Evolutionary conservation across 2,329 filamentous ascomycete genomes (phyloP).

Genomic region (Trichoderma koningii): DNA sequence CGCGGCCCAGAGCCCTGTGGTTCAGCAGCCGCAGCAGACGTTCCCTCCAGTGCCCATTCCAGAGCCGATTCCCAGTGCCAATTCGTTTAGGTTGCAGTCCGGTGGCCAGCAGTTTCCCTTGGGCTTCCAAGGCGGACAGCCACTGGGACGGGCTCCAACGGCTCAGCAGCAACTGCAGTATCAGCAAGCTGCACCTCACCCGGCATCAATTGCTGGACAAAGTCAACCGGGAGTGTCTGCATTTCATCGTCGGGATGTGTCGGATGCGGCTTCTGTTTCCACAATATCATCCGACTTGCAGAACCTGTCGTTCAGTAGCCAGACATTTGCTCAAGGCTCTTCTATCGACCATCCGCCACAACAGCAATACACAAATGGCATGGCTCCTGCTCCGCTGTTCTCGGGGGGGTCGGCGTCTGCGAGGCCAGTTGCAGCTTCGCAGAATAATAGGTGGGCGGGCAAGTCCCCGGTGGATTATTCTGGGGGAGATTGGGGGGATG

Average conservation of each 20-base stretch:
- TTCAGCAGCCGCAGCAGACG: slow-evolving; percentile 11
- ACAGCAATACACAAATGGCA: slow-evolving; percentile 1
- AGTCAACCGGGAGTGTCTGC: not conserved
- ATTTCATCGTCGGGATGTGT: slow-evolving; percentile 3
- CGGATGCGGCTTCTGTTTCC: slow-evolving; percentile 5
- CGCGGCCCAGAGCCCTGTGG: slow-evolving; percentile 11
- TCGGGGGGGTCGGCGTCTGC: not conserved
- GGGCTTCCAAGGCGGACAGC: slow-evolving; percentile 25
- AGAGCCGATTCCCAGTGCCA: not conserved
- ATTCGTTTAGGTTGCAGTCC: slow-evolving; percentile 6
- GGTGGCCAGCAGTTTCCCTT: slow-evolving; percentile 3
- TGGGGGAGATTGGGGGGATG: slow-evolving; percentile 36
- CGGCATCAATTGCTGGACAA: not conserved
- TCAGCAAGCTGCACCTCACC: slow-evolving; percentile 2
- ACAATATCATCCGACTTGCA: slow-evolving; percentile 16
- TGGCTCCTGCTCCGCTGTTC: slow-evolving; percentile 25
- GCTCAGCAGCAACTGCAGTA: slow-evolving; percentile 1
- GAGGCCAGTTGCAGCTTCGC: not conserved
- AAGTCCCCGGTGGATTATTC: slow-evolving; percentile 36
- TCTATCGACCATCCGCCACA: not conserved
- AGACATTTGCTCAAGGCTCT: not conserved
- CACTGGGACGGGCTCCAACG: not conserved
- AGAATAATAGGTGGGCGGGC: slow-evolving; percentile 32
- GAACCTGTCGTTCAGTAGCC: not conserved
- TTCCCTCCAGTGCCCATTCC: slow-evolving; percentile 15